These are phyloP conservation scores for Xylaria sp. DNA, from an alignment of 2,329 filamentous ascomycete species.

Conservation along the genomic window DNA sequence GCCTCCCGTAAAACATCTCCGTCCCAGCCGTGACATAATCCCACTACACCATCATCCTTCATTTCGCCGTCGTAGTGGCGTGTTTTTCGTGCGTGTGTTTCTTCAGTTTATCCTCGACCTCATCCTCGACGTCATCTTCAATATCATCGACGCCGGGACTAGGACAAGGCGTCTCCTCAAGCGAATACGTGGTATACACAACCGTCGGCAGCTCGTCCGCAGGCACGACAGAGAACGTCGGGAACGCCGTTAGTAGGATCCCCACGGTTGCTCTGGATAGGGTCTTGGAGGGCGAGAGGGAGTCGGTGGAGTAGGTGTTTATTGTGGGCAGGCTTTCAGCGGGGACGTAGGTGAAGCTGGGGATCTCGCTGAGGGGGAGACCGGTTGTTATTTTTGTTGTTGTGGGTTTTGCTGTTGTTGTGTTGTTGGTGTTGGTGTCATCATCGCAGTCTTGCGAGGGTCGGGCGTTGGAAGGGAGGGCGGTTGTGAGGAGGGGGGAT, in stretches of 20 bases:
- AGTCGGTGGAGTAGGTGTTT: conserved; percentile 3
- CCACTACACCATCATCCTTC: conserved; percentile 19
- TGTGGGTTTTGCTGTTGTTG: not conserved
- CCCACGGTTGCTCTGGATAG: conserved; percentile 5
- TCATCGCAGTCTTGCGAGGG: conserved; percentile 5
- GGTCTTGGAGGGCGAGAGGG: not conserved
- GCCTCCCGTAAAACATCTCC: conserved; percentile 24
- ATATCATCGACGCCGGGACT: too few species aligned
- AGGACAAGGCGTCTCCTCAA: too few species aligned
- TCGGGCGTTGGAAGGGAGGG: conserved; percentile 2
- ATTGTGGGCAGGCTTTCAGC: conserved; percentile 3
- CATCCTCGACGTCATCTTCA: too few species aligned
- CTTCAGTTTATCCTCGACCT: too few species aligned
- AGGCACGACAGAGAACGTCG: conserved; percentile 8
- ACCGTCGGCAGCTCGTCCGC: conserved; percentile 5
- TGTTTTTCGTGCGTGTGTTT: too few species aligned
- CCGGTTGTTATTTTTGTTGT: conserved; percentile 3
- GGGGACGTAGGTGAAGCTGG: conserved; percentile 1
- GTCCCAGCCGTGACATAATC: conserved; percentile 22
- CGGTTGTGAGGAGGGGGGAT: conserved; percentile 7
- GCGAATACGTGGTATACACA: conserved; percentile 1
- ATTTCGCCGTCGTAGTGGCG: conserved; percentile 22
- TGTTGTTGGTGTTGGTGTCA: conserved; percentile 1
- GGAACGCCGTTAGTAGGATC: conserved; percentile 4
- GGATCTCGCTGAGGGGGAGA: conserved; percentile 1